A percentile compares a stretch with the other conserved stretches of the same genome.
phyloP scores from a whole-genome alignment of 148 eudicot genomes.

The Rhododendron williamsianum region DNA sequence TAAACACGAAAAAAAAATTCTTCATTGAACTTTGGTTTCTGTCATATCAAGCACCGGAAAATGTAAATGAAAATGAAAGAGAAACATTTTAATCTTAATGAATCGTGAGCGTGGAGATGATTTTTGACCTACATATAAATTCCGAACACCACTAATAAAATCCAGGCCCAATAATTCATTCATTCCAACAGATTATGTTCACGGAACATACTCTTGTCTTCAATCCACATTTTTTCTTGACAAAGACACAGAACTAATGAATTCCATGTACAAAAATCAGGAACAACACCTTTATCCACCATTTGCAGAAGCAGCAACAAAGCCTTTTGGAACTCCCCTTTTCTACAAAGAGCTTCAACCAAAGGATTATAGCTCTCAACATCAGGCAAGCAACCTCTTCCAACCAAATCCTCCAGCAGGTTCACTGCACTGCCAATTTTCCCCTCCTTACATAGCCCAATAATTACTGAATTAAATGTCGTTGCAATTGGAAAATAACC shows the following conservation, averaged over 20 bases:
- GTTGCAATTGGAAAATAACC: slow-evolving; percentile 52
- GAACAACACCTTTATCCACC: slow-evolving; percentile 51
- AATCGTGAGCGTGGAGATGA: too few relatives aligned
- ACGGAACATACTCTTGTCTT: slow-evolving; percentile 12
- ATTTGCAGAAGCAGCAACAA: slow-evolving; percentile 40
- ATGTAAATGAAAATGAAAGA: too few relatives aligned
- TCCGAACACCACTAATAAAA: too few relatives aligned
- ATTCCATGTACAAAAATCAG: slow-evolving; percentile 49
- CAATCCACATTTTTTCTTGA: slow-evolving; percentile 23
- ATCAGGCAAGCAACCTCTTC: slow-evolving; percentile 46
- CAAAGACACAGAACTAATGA: slow-evolving; percentile 33
- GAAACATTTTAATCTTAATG: too few relatives aligned
- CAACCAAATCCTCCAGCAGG: slow-evolving; percentile 54
- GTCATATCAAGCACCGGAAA: too few relatives aligned
- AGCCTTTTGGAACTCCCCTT: slow-evolving; percentile 49
- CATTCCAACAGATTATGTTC: slow-evolving; percentile 18
- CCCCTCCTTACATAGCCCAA: slow-evolving; percentile 49
- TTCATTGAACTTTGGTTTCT: too few relatives aligned
- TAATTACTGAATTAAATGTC: slow-evolving; percentile 48
- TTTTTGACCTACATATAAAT: too few relatives aligned
- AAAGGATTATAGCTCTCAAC: slow-evolving; percentile 49
- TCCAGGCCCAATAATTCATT: slow-evolving; percentile 1
- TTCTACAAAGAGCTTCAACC: slow-evolving; percentile 38
- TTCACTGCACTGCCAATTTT: slow-evolving; percentile 45
- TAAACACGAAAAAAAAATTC: too few relatives aligned